Evolutionary conservation across 257 asterid genomes (phyloP).

Genomic region (Capsicum rhomboideum): DNA sequence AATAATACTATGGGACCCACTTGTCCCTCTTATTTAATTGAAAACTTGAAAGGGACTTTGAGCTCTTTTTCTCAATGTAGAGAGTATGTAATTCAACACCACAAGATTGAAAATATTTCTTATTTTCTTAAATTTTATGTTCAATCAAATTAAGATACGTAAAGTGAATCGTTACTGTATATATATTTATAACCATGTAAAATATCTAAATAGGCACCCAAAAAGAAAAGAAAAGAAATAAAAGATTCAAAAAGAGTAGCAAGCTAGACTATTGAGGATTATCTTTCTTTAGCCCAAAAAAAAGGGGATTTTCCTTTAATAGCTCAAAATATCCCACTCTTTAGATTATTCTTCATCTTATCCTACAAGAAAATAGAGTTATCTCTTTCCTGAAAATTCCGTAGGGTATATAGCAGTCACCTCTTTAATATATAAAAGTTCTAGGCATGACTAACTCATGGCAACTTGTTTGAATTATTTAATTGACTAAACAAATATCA

Average conservation of each 20-base stretch:
- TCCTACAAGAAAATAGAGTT: not conserved
- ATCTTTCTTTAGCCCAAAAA: not conserved
- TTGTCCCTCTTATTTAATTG: no score
- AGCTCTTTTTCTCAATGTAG: no score
- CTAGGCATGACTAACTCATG: not conserved
- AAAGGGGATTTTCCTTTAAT: not conserved
- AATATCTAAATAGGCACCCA: no score
- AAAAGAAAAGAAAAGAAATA: no score
- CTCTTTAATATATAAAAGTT: not conserved
- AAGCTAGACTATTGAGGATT: not conserved
- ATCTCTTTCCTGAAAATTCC: constrained; percentile 2
- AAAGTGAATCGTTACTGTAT: no score
- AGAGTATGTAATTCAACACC: no score
- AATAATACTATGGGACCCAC: no score
- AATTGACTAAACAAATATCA: not conserved
- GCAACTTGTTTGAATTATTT: not conserved
- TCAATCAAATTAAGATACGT: no score
- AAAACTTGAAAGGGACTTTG: no score
- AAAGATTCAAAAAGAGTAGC: not conserved
- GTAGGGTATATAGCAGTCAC: not conserved
- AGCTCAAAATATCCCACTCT: not conserved
- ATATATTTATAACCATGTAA: no score
- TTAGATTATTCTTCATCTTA: constrained; percentile 1
- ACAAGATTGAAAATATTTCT: no score
- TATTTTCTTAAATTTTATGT: no score